These are phyloP conservation scores for Globisporangium spinosum DNA, from an alignment of 352 stramenopile species.

Conservation along the genomic window DNA sequence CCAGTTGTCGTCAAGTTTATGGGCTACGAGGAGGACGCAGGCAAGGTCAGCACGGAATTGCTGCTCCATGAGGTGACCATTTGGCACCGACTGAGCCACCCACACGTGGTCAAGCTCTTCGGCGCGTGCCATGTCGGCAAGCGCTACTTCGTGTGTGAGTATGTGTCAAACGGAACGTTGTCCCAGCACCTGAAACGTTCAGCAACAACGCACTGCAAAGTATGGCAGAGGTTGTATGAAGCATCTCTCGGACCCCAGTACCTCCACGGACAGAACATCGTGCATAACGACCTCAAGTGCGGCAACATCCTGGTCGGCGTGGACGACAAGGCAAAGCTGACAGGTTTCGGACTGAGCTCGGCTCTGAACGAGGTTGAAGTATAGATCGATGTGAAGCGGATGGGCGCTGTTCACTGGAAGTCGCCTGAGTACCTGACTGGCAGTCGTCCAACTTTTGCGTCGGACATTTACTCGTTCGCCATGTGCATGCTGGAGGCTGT, in stretches of 20 bases:
- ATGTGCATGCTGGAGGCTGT: slow-evolving; percentile 5
- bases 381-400: background rate
- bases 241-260: slow-evolving; percentile 7
- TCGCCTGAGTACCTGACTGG: background rate
- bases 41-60: slow-evolving; percentile 1
- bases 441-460: background rate
- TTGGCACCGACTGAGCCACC: background rate
- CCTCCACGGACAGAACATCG: background rate
- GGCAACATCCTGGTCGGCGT: slow-evolving; percentile 26
- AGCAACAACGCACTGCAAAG: background rate
- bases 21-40: background rate
- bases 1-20: background rate
- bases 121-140: background rate
- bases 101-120: slow-evolving; percentile 1
- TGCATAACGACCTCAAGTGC: slow-evolving; percentile 26
- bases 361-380: background rate
- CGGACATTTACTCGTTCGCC: slow-evolving; percentile 1
- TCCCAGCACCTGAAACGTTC: background rate
- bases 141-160: background rate
- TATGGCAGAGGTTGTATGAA: slow-evolving; percentile 10
- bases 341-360: slow-evolving; percentile 24
- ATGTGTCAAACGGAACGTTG: background rate
- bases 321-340: slow-evolving; percentile 26
- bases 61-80: background rate
- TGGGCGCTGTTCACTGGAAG: background rate